Base-by-base conservation (phyloP, 1,139 yeast species). In the Suhomyces yuchorum region DNA sequence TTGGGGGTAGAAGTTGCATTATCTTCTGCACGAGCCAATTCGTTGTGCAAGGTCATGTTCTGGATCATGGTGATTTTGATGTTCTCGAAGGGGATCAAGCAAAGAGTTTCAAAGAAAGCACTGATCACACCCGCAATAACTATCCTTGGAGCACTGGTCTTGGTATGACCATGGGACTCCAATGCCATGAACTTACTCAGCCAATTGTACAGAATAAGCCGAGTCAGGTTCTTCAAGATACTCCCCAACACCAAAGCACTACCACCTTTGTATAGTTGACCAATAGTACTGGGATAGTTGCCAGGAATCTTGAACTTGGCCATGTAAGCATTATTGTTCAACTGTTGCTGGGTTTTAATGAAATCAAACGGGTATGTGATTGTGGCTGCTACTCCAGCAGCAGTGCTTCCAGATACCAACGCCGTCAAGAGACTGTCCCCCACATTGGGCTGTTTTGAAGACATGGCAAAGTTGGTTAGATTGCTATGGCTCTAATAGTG, bases 41-140 rank as follows among this genome's bases (percentile, higher is more conserved):
- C 81, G 47, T 73, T 74, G 30, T 53, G 58, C 48, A 74, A 61
- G 4, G 70, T 55, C 66, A 68, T 73, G 58, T 85, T 81, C 60
- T 92, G 96, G 53, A 92, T 84, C 93, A 90, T 85, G 12, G 90
- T 79, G 5, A 89, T 85, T 63, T 92, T 91, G 56, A 91, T 77
- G 61, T 85, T 88, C 60, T 93, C 99, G 67, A 93, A 92, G 0
- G 99, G 99, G 22, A 93, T 87, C 26, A 93, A 81, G 74, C 91
- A 80, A 38, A 90, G 58, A 5, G 96, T 84, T 66, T 93, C 99
- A 45, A 84, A 70, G 49, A 85, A 76, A 5, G 95, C 98, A 9
- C 96, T 87, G 73, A 90, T 80, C 44, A 86, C 79, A 6, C 96
- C 97, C 2, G 97, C 97, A 51, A 88, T 82, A 8, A 85, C 85